Evolutionary conservation across 805 yeast species (phyloP).

Genomic region (Candida hungchunana): DNA sequence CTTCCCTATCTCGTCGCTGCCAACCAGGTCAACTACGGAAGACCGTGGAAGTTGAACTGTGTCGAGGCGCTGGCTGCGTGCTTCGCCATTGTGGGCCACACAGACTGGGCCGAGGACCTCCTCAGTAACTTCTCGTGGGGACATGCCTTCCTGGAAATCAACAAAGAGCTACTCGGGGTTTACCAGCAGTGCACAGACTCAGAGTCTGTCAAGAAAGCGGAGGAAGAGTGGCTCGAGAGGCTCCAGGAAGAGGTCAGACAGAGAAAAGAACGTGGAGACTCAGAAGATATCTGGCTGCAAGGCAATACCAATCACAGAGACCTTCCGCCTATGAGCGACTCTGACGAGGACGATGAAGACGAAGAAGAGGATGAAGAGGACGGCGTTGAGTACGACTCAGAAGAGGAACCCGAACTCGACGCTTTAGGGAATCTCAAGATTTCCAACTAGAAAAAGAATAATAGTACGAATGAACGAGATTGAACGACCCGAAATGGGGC

Average conservation of each 20-base stretch:
- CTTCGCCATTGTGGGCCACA: conserved; percentile 87
- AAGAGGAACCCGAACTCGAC: conserved; percentile 20
- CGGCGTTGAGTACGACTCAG: conserved; percentile 15
- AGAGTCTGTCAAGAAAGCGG: conserved; percentile 66
- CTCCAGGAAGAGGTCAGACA: conserved; percentile 64
- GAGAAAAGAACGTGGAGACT: conserved; percentile 48
- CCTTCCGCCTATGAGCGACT: conserved; percentile 21
- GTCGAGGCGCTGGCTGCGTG: conserved; percentile 98
- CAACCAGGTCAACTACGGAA: conserved; percentile 94
- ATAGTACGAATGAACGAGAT: too few relatives aligned
- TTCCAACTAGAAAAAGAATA: conserved; percentile 8
- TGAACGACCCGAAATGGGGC: too few relatives aligned
- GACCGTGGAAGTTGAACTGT: conserved; percentile 93
- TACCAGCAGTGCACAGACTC: conserved; percentile 81
- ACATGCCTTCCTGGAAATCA: conserved; percentile 75
- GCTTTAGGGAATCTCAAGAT: conserved; percentile 19
- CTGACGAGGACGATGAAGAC: conserved; percentile 25
- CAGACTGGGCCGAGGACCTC: conserved; percentile 81
- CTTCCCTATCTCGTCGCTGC: conserved; percentile 94
- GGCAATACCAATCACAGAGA: conserved; percentile 66
- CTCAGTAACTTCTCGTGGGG: conserved; percentile 92
- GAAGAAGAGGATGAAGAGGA: conserved; percentile 23
- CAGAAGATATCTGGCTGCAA: conserved; percentile 68
- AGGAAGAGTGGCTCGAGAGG: conserved; percentile 66
- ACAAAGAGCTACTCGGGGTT: conserved; percentile 67